phyloP scores from a whole-genome alignment of 2,329 filamentous ascomycete species.

The Xylariaceae sp. region DNA sequence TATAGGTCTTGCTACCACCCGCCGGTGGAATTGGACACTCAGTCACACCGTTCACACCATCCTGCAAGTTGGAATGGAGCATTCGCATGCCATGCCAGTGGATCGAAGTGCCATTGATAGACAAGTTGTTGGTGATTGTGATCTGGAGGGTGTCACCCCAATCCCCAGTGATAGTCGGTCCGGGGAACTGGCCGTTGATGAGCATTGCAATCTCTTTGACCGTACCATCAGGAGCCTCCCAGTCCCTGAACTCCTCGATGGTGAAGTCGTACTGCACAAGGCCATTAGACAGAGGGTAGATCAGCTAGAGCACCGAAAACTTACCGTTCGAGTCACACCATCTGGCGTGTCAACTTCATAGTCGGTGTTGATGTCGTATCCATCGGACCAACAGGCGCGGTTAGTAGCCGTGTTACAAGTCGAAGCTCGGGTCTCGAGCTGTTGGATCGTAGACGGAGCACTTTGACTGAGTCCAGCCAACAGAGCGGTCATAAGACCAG shows the following conservation, averaged over 20 bases:
- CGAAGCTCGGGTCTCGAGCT: not conserved
- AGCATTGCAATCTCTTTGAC: slow-evolving; percentile 47
- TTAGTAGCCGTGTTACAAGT: not conserved
- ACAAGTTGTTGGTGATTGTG: slow-evolving; percentile 68
- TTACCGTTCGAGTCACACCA: slow-evolving; percentile 3
- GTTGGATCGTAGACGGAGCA: not conserved
- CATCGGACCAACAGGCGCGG: slow-evolving; percentile 1
- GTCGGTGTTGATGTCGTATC: slow-evolving; percentile 4
- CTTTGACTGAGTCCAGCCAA: not conserved
- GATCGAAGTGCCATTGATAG: slow-evolving; percentile 34
- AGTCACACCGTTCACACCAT: slow-evolving; percentile 37
- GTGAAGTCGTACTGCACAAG: not conserved
- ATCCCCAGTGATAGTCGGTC: slow-evolving; percentile 63
- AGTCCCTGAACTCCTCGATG: slow-evolving; percentile 1
- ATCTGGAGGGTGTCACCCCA: slow-evolving; percentile 64
- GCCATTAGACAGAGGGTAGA: not conserved
- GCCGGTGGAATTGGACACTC: slow-evolving; percentile 32
- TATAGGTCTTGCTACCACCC: slow-evolving; percentile 22
- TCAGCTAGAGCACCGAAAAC: not conserved
- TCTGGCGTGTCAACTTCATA: slow-evolving; percentile 3
- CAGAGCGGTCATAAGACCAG: not conserved
- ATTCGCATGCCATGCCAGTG: slow-evolving; percentile 42
- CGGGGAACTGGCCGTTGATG: slow-evolving; percentile 65
- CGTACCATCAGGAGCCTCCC: slow-evolving; percentile 20
- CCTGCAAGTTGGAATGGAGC: slow-evolving; percentile 34